Base-by-base conservation (phyloP, 2,329 filamentous ascomycete species). In the Claviceps fusiformis region DNA sequence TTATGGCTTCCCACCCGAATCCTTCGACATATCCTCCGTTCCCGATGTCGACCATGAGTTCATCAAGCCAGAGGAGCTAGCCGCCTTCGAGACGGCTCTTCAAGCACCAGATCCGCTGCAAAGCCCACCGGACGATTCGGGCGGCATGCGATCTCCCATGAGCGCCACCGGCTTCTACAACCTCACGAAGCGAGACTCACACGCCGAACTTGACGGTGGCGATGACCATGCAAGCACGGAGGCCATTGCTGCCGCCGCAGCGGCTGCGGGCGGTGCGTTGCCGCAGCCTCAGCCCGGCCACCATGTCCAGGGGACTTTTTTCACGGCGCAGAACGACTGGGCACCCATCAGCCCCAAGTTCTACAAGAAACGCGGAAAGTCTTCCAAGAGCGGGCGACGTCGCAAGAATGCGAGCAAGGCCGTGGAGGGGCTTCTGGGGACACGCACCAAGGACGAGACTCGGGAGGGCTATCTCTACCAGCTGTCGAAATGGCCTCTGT, bases 301-400 rank as follows among this genome's bases (percentile, higher is more conserved):
- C 55, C 69, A 60, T 59, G 58, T 45, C 2, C 68, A 70, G 56
- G 71, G 70, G 44, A 71, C 81, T 52, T 90, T 91, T 67, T 89
- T 97, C 63, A 87, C 89, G 3, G 92, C 93, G 45, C 82, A 95
- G 65, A 95, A 95, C 68, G 93, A 98, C 74, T 98, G 93, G 93
- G 85, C 88, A 17, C 93, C 93, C 0, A 82, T 97, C 13, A 85
- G 87, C 62, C 82, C 92, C 66, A 83, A 80, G 56, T 77, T 91
- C 27, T 66, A 73, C 62, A 51, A 48, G n/a, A 62, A 62, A 15
- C 60, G 59, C 53, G 74, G 69, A 64, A 65, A 68, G 64, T 67
- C 62, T 64, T 71, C 59, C 72, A 59, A 63, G 56, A 70, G 65
- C 58, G 45, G 45, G 1, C 50, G 39, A 49, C 52, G 54, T 24